phyloP scores from a whole-genome alignment of 208 protist species.

The Crithidia sp. region DNA sequence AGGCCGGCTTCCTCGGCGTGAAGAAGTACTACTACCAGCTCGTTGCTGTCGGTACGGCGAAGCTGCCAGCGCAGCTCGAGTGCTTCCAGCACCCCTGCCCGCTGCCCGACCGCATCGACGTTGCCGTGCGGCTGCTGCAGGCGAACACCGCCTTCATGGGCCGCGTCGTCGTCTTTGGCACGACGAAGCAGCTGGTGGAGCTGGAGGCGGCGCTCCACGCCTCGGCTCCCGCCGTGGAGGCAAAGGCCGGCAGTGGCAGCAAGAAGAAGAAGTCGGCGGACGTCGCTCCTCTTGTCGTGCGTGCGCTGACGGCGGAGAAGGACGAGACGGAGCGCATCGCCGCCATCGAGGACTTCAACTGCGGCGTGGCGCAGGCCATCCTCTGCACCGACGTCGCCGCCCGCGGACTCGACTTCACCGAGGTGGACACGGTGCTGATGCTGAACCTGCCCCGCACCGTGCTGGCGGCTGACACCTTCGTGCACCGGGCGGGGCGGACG shows the following conservation, averaged over 20 bases:
- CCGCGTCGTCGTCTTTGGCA: constrained; percentile 81
- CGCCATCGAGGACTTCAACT: constrained; percentile 88
- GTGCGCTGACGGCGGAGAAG: constrained; percentile 49
- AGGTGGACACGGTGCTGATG: constrained; percentile 96
- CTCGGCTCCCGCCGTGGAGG: neutral
- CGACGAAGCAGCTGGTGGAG: constrained; percentile 39
- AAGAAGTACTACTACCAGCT: constrained; percentile 94
- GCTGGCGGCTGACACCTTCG: constrained; percentile 93
- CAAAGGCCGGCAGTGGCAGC: constrained; percentile 16
- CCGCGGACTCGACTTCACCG: constrained; percentile 95
- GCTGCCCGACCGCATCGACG: constrained; percentile 43
- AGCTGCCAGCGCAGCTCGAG: constrained; percentile 75
- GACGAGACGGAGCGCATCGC: constrained; percentile 78
- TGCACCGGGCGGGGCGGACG: constrained; percentile 97
- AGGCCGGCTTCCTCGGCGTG: constrained; percentile 88
- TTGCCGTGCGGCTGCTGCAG: constrained; percentile 42
- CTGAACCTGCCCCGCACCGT: constrained; percentile 89
- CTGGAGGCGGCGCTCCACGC: constrained; percentile 28
- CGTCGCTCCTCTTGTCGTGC: constrained; percentile 36
- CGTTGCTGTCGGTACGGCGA: constrained; percentile 70
- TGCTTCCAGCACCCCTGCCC: constrained; percentile 63
- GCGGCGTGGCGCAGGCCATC: constrained; percentile 73
- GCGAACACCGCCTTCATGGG: constrained; percentile 32
- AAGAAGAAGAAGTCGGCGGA: constrained; percentile 18
- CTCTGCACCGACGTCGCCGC: constrained; percentile 96